Conservation (phyloP, 495 filamentous ascomycete genomes). For the Penicillium bialowiezense region DNA sequence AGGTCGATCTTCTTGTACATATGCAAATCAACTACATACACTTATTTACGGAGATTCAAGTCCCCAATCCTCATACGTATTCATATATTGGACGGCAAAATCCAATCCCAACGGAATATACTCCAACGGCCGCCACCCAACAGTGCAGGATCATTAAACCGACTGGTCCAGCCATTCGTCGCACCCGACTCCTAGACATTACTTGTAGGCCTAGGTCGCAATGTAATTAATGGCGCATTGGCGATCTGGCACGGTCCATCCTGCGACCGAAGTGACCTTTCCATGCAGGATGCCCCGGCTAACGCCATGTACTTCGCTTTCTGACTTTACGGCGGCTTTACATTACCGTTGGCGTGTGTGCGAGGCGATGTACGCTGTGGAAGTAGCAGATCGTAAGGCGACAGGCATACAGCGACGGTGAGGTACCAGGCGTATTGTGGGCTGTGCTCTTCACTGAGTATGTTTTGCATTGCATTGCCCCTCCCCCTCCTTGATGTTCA, state of each 20-base stretch:
- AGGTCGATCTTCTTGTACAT: slow-evolving; percentile 1
- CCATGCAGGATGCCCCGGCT: slow-evolving; percentile 1
- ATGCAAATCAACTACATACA: not conserved
- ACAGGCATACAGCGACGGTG: not conserved
- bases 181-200: slow-evolving; percentile 20
- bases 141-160: slow-evolving; percentile 16
- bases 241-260: slow-evolving; percentile 13
- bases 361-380: not conserved
- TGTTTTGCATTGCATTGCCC: slow-evolving; percentile 26
- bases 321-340: not conserved
- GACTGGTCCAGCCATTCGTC: slow-evolving; percentile 21
- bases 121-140: slow-evolving; percentile 3
- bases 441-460: slow-evolving; percentile 1
- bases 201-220: not conserved
- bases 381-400: not conserved
- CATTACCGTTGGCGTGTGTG: not conserved
- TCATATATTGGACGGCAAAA: too few relatives aligned
- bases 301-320: not conserved
- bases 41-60: too few relatives aligned
- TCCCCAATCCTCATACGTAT: too few relatives aligned
- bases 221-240: slow-evolving; percentile 16
- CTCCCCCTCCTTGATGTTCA: slow-evolving; percentile 10
- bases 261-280: not conserved
- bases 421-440: not conserved
- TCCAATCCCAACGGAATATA: not conserved